Evolutionary conservation across 768 basidiomycete species (phyloP).

Genomic region (Pleurotus ostreatus): DNA sequence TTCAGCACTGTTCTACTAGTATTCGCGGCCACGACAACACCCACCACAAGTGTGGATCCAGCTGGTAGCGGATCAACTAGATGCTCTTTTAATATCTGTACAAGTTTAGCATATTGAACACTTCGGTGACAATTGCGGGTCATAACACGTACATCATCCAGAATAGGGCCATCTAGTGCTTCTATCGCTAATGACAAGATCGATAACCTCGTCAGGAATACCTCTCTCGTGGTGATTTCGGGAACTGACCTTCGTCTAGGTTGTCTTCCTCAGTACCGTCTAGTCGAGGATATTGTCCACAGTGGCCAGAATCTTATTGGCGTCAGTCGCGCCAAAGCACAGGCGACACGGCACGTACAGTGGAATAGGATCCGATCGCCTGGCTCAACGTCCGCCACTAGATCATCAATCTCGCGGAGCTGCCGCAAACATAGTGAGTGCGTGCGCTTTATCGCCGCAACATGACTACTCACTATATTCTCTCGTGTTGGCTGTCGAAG

Average conservation of each 20-base stretch:
- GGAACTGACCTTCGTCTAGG: neutral
- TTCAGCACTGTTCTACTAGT: neutral
- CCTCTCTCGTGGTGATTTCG: too few species aligned
- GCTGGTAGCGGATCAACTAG: neutral
- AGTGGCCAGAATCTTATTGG: neutral
- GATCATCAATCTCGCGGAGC: neutral
- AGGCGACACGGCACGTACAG: neutral
- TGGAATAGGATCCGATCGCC: neutral
- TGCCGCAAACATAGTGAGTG: neutral
- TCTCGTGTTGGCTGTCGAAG: neutral
- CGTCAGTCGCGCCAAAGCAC: neutral
- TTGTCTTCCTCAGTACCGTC: neutral
- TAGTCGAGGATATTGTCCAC: neutral
- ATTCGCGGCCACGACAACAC: neutral
- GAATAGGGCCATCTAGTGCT: neutral
- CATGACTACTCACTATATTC: neutral
- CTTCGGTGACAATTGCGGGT: neutral
- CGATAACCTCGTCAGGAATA: too few species aligned
- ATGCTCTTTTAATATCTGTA: neutral
- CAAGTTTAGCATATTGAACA: neutral
- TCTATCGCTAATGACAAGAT: neutral
- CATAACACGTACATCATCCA: neutral
- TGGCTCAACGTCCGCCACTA: neutral
- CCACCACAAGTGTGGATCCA: neutral
- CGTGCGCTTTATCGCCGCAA: neutral